phyloP scores from a whole-genome alignment of 371 early-diverging fungal genomes.

The Mucor sp. region DNA sequence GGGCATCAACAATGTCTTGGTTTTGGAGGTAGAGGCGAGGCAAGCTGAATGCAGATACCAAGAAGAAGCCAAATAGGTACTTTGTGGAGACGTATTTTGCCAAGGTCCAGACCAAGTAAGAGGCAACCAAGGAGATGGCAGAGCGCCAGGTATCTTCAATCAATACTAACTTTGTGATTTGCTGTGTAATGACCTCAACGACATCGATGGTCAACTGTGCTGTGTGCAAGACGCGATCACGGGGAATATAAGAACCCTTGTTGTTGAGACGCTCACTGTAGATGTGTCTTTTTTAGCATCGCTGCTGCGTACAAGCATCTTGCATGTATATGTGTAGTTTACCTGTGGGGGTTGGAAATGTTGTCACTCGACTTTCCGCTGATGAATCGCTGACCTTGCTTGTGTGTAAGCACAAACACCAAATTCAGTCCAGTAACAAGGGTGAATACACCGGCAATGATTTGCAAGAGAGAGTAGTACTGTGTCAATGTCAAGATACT shows the following conservation, averaged over 20 bases:
- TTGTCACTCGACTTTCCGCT: slow-evolving; percentile 43
- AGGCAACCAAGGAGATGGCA: slow-evolving; percentile 45
- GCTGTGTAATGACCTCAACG: slow-evolving; percentile 45
- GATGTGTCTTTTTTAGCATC: neutral
- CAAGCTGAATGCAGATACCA: slow-evolving; percentile 48
- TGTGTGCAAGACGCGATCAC: slow-evolving; percentile 40
- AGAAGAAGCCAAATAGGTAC: slow-evolving; percentile 48
- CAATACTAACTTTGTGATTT: slow-evolving; percentile 52
- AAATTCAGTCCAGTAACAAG: slow-evolving; percentile 54
- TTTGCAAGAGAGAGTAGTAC: slow-evolving; percentile 58
- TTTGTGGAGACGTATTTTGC: slow-evolving; percentile 61
- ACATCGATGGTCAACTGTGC: slow-evolving; percentile 51
- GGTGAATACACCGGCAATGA: slow-evolving; percentile 51
- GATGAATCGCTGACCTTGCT: slow-evolving; percentile 42
- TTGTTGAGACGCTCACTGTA: slow-evolving; percentile 33
- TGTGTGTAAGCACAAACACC: slow-evolving; percentile 56
- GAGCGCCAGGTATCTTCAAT: slow-evolving; percentile 58
- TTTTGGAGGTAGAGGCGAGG: slow-evolving; percentile 59
- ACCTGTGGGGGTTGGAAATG: slow-evolving; percentile 47
- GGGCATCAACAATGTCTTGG: slow-evolving; percentile 54
- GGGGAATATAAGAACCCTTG: slow-evolving; percentile 36
- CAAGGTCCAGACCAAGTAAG: slow-evolving; percentile 59
- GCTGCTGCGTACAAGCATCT: neutral
- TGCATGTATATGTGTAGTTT: slow-evolving; percentile 1
- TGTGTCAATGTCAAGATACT: slow-evolving; percentile 50